phyloP scores from a whole-genome alignment of 2,329 filamentous ascomycete genomes.

The Thelonectria blattea region DNA sequence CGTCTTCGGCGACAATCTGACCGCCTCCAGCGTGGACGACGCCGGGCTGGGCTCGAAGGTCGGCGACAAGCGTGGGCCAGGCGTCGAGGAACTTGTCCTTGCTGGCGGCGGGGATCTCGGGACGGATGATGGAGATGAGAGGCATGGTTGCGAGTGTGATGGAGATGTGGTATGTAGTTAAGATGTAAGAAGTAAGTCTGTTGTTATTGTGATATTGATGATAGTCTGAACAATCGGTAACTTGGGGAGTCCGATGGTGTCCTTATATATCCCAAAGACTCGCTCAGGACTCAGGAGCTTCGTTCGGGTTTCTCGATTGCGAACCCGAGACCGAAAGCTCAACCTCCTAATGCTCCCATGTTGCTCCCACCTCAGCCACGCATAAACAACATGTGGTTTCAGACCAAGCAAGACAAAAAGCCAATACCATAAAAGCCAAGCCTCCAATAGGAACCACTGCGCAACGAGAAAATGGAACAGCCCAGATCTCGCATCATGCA shows the following conservation, averaged over 20 bases:
- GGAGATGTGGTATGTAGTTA: not conserved
- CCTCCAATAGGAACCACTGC: too few species aligned
- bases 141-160: constrained; percentile 16
- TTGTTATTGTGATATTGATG: not conserved
- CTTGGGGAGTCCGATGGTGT: not conserved
- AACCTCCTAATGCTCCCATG: not conserved
- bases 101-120: constrained; percentile 15
- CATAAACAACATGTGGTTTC: not conserved
- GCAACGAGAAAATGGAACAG: not conserved
- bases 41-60: constrained; percentile 20
- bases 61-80: constrained; percentile 18
- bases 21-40: constrained; percentile 16
- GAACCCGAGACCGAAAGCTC: not conserved
- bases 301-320: not conserved
- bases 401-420: not conserved
- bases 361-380: not conserved
- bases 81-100: constrained; percentile 21
- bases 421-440: not conserved
- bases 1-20: constrained; percentile 15
- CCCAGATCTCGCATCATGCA: not conserved
- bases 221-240: not conserved
- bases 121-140: constrained; percentile 18
- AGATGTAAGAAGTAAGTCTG: not conserved
- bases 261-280: not conserved
- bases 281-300: not conserved